Conservation (phyloP, 495 filamentous ascomycete genomes). For the Penicillium argentinense region DNA sequence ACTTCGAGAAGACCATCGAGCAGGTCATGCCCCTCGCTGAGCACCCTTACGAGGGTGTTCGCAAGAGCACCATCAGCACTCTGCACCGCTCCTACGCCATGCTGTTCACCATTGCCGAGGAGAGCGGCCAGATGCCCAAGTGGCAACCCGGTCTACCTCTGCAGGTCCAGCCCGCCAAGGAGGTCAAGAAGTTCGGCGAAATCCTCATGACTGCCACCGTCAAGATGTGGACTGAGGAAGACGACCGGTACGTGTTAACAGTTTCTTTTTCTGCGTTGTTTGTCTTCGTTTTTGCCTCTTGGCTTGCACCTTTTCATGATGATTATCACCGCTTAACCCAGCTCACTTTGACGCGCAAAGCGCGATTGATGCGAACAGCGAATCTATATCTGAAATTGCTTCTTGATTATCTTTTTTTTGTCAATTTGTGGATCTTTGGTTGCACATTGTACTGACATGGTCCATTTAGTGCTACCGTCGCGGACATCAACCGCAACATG, state of each 20-base stretch:
- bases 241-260: conserved; percentile 72
- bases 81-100: conserved; percentile 92
- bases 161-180: conserved; percentile 69
- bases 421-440: conserved; percentile 10
- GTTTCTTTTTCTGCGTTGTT: conserved; percentile 27
- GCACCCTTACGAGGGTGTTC: conserved; percentile 89
- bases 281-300: conserved; percentile 15
- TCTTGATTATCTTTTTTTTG: conserved; percentile 15
- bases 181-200: conserved; percentile 83
- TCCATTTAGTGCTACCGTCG: conserved; percentile 70
- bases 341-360: conserved; percentile 92
- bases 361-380: conserved; percentile 88
- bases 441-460: conserved; percentile 24
- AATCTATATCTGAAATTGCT: conserved; percentile 51
- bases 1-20: conserved; percentile 88
- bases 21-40: conserved; percentile 74
- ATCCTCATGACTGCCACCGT: conserved; percentile 83
- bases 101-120: conserved; percentile 83
- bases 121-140: conserved; percentile 72
- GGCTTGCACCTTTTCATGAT: conserved; percentile 61
- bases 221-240: conserved; percentile 82
- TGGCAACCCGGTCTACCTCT: conserved; percentile 89
- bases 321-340: conserved; percentile 92
- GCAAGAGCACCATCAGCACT: conserved; percentile 85
- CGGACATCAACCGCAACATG: conserved; percentile 92